These are phyloP conservation scores for Psilocybe cubensis DNA, from an alignment of 768 basidiomycete genomes.

Conservation along the genomic window DNA sequence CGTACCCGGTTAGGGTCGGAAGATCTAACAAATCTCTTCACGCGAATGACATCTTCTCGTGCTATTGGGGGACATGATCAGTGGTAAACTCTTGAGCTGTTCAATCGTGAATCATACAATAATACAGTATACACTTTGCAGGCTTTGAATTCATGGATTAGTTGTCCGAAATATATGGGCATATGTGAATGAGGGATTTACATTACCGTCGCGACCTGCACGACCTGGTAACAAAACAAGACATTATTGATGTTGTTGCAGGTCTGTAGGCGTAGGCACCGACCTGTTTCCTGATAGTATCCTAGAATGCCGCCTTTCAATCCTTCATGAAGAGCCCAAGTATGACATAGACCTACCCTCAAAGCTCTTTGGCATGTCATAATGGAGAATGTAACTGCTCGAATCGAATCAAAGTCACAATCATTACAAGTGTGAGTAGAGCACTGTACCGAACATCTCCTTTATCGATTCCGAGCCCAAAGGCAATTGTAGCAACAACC, in stretches of 20 bases:
- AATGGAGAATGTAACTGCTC: conserved; percentile 77
- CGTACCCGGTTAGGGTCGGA: conserved; percentile 47
- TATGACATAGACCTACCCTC: conserved; percentile 54
- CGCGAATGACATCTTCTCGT: conserved; percentile 70
- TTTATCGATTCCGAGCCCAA: conserved; percentile 89
- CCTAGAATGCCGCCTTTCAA: conserved; percentile 41
- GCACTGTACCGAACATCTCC: conserved; percentile 63
- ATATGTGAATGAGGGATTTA: too few relatives aligned
- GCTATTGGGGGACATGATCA: conserved; percentile 43
- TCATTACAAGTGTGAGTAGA: not conserved
- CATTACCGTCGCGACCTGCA: conserved; percentile 78
- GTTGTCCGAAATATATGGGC: not conserved
- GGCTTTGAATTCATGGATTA: conserved; percentile 45
- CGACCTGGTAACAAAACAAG: conserved; percentile 54
- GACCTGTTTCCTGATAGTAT: conserved; percentile 88
- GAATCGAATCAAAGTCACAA: not conserved
- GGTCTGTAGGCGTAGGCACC: conserved; percentile 10
- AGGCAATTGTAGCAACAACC: conserved; percentile 84
- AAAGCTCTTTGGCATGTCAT: conserved; percentile 80
- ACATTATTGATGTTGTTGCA: conserved; percentile 3
- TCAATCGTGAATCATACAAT: conserved; percentile 52
- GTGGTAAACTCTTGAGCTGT: not conserved
- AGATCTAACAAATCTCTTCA: conserved; percentile 53
- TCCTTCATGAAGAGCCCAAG: not conserved
- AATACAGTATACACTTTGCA: conserved; percentile 81